These are phyloP conservation scores for Beta corolliflora DNA, from an alignment of 179 eudicot species.

Conservation along the genomic window DNA sequence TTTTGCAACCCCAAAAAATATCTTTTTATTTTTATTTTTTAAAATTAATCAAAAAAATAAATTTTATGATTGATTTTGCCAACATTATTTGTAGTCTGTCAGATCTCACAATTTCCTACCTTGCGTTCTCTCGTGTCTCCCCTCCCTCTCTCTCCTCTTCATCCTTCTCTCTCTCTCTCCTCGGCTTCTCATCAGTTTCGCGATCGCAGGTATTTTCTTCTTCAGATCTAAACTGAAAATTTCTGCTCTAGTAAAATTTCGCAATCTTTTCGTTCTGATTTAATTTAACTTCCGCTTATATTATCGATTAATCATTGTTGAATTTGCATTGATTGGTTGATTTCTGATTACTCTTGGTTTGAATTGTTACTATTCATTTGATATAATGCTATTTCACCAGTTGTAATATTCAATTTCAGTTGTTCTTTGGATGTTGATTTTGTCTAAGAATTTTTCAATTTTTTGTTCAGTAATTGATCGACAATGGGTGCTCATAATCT, in stretches of 20 bases:
- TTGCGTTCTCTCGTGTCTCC: conserved; percentile 12
- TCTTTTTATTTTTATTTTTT: no score
- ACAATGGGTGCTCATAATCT: conserved; percentile 38
- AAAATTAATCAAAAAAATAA: background rate
- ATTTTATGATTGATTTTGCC: background rate
- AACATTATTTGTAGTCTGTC: conserved; percentile 13
- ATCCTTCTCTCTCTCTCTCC: background rate
- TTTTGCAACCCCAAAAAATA: no score
- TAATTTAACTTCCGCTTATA: background rate
- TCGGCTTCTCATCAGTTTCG: conserved; percentile 10
- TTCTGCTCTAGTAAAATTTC: background rate
- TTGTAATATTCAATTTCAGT: background rate
- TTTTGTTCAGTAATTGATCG: conserved; percentile 14
- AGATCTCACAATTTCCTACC: conserved; percentile 12
- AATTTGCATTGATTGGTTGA: background rate
- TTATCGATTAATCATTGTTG: background rate
- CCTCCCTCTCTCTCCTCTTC: background rate
- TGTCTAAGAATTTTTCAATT: background rate
- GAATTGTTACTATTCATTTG: background rate
- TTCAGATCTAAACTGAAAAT: conserved; percentile 18
- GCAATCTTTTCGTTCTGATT: background rate
- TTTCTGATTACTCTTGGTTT: conserved; percentile 2
- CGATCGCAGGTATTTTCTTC: conserved; percentile 19
- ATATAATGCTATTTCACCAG: background rate
- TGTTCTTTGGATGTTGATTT: conserved; percentile 19